Evolutionary conservation across 768 basidiomycete genomes (phyloP).

Genomic region (Sarcodon sp.): DNA sequence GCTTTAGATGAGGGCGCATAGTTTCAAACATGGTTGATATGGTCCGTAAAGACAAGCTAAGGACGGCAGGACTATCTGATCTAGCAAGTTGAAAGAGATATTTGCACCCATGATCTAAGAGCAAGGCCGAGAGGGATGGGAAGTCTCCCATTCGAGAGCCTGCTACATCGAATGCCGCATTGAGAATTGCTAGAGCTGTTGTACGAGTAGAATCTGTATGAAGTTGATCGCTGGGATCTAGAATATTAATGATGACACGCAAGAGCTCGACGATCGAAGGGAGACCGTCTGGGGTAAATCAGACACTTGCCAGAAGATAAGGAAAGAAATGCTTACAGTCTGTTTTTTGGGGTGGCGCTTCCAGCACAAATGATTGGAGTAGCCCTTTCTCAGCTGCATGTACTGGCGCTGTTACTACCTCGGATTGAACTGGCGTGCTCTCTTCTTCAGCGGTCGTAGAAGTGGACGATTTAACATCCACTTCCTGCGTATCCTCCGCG

Average conservation of each 20-base stretch:
- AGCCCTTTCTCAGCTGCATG: neutral
- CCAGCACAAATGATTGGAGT: neutral
- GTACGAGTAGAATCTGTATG: conserved; percentile 95
- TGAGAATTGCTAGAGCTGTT: conserved; percentile 77
- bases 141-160: conserved; percentile 66
- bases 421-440: conserved; percentile 9
- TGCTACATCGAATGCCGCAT: conserved; percentile 77
- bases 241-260: conserved; percentile 86
- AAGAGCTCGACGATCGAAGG: conserved; percentile 88
- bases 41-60: conserved; percentile 72
- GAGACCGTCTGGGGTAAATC: conserved; percentile 53
- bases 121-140: conserved; percentile 61
- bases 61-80: conserved; percentile 71
- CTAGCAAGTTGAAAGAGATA: conserved; percentile 94
- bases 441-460: conserved; percentile 10
- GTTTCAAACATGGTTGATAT: conserved; percentile 84
- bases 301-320: neutral
- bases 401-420: neutral
- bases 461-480: conserved; percentile 37
- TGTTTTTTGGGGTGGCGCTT: neutral
- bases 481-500: conserved; percentile 37
- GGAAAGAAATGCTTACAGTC: neutral
- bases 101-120: conserved; percentile 88
- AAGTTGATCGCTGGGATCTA: conserved; percentile 88
- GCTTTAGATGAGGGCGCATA: conserved; percentile 74